Evolutionary conservation across 2,329 filamentous ascomycete genomes (phyloP), one percentile per base, ranked within the genome.

Genomic region (Venturia asperata): DNA sequence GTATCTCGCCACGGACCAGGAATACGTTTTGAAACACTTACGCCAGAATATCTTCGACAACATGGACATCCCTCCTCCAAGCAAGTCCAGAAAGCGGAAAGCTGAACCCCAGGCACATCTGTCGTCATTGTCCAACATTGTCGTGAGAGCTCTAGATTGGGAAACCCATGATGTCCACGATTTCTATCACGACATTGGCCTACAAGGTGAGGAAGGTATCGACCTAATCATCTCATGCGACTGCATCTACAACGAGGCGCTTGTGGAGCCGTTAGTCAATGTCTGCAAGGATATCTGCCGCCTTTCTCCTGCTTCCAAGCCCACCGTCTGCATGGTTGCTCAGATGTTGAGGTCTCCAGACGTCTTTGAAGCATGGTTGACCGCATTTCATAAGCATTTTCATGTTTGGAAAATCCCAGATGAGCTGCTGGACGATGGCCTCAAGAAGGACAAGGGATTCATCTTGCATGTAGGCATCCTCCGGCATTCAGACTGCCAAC

Each of bases 181-280:
- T 4, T 70, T 80, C 9, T 65, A 60, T n/a, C 27, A 42, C 17
- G 65, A 61, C n/a, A 27, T 66, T 27, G 55, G 43, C 37, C 11
- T 67, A 55, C 63, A 66, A 19, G 64, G 72, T 49, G 56, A 72
- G 70, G 71, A 81, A 82, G 21, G 64, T 45, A 60, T 94, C 69
- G 89, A 95, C 71, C 77, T 86, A 17, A 80, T 97, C 13, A 74
- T 97, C 43, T 91, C 92, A 4, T 96, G 91, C 72, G 94, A 99
- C 75, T 97, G 92, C 75, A 88, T 99, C 70, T 99, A 95, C 80
- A 99, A 97, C 76, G 90, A 96, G 69, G 85, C 89, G 2, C 83
- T 97, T 3, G 85, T 97, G 30, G 79, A 84, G 55, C 91, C 92
- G 0, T 84, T 97, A 61, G 89, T 94, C n/a, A 84, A 87, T 70